Percentiles rank a stretch among this genome's conserved stretches.
Evolutionary conservation across 495 filamentous ascomycete genomes (phyloP).

Genomic region (Podospora fimiseda): DNA sequence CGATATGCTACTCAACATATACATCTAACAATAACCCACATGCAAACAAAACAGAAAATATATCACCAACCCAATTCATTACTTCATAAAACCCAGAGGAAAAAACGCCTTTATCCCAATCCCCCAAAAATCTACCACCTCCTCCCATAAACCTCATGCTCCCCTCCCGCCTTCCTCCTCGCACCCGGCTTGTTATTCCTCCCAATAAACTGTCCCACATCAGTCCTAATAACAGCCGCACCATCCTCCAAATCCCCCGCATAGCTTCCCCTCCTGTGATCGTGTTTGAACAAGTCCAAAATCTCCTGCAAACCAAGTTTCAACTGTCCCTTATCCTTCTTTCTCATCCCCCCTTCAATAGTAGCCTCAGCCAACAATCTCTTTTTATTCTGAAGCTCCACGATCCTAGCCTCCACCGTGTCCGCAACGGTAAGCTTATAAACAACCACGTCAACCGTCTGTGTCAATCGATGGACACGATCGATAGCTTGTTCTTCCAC

Average conservation of each 20-base stretch:
- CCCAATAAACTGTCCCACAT: conserved; percentile 10
- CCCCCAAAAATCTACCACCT: conserved; percentile 30
- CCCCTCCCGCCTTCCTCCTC: conserved; percentile 20
- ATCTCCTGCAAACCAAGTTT: conserved; percentile 94
- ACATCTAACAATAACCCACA: too few relatives aligned
- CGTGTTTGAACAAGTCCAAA: conserved; percentile 75
- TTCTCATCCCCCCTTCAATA: conserved; percentile 29
- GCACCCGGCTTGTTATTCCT: background rate
- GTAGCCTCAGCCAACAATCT: conserved; percentile 67
- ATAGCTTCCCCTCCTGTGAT: conserved; percentile 46
- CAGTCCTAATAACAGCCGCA: conserved; percentile 6
- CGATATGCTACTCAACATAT: too few relatives aligned
- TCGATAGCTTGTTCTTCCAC: conserved; percentile 99
- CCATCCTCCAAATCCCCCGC: background rate
- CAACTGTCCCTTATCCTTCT: conserved; percentile 55
- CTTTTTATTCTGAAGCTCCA: conserved; percentile 89
- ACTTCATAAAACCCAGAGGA: background rate
- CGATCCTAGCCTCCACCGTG: conserved; percentile 86
- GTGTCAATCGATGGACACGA: conserved; percentile 91
- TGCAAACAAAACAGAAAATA: too few relatives aligned
- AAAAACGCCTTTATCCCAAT: too few relatives aligned
- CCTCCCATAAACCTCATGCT: conserved; percentile 33
- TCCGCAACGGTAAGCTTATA: conserved; percentile 83
- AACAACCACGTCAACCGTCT: conserved; percentile 87
- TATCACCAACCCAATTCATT: background rate